A percentile compares a stretch with the other conserved stretches of the same genome.
Conservation (phyloP, 2,329 filamentous ascomycete species). For the Alternaria tenuissima region DNA sequence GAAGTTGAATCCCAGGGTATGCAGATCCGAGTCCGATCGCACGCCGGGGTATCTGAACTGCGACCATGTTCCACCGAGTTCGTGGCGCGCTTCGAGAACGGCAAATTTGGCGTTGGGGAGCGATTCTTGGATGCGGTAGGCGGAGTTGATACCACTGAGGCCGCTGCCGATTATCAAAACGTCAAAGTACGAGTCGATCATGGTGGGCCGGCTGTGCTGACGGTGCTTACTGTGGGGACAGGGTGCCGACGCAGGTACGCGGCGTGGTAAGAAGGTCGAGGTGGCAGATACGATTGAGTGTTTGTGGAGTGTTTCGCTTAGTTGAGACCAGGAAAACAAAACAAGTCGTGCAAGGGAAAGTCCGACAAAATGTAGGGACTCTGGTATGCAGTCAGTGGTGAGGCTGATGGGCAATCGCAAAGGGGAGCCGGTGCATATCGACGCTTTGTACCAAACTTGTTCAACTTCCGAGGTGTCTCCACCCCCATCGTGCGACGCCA, state of each 20-base stretch:
- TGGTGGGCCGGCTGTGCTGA: conserved; percentile 1
- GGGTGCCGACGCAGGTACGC: background rate
- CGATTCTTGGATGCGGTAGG: conserved; percentile 71
- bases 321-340: too few relatives aligned
- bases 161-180: conserved; percentile 74
- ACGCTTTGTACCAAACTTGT: conserved; percentile 2
- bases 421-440: conserved; percentile 10
- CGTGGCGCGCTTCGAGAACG: conserved; percentile 72
- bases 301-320: too few relatives aligned
- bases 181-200: conserved; percentile 47
- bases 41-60: conserved; percentile 80
- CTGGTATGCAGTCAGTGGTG: background rate
- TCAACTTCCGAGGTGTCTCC: conserved; percentile 2
- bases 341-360: background rate
- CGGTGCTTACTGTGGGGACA: background rate
- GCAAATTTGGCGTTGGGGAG: conserved; percentile 67
- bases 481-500: conserved; percentile 7
- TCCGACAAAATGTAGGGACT: background rate
- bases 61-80: conserved; percentile 80
- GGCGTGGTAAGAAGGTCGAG: background rate
- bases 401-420: background rate
- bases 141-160: conserved; percentile 77
- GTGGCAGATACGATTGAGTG: background rate
- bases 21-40: conserved; percentile 59
- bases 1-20: conserved; percentile 70